Percentiles rank a stretch among this genome's conserved stretches.
Conservation (phyloP, 345 rosid species). For the Hibiscus trionum region DNA sequence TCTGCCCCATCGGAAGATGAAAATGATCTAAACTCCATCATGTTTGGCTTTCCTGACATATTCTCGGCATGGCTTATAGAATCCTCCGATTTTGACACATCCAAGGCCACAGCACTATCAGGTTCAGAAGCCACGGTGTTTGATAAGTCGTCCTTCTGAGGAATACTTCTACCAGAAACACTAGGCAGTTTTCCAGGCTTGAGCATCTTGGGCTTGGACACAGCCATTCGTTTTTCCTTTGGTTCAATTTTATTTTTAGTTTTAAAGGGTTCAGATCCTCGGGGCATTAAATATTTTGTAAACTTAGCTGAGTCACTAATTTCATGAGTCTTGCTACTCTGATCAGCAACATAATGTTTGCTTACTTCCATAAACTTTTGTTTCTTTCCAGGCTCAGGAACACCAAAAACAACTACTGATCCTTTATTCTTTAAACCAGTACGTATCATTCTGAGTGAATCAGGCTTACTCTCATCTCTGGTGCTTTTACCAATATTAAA, state of each 20-base stretch:
- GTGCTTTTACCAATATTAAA: slow-evolving; percentile 68
- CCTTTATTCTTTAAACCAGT: slow-evolving; percentile 84
- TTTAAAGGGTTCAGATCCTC: slow-evolving; percentile 50
- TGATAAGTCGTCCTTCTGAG: slow-evolving; percentile 35
- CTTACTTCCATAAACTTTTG: slow-evolving; percentile 98
- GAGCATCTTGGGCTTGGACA: slow-evolving; percentile 48
- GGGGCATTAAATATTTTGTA: slow-evolving; percentile 60
- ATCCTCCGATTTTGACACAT: slow-evolving; percentile 33
- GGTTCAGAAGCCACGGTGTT: slow-evolving; percentile 28
- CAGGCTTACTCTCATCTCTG: slow-evolving; percentile 41
- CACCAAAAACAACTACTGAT: slow-evolving; percentile 69
- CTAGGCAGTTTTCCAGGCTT: slow-evolving; percentile 50
- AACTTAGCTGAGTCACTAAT: slow-evolving; percentile 54
- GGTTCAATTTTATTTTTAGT: slow-evolving; percentile 50
- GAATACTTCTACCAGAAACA: slow-evolving; percentile 36
- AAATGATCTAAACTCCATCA: slow-evolving; percentile 27
- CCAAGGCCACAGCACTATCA: slow-evolving; percentile 26
- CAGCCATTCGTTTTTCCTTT: slow-evolving; percentile 24
- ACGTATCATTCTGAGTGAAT: slow-evolving; percentile 47
- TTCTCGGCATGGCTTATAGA: slow-evolving; percentile 30
- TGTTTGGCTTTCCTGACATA: slow-evolving; percentile 32
- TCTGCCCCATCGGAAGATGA: slow-evolving; percentile 37
- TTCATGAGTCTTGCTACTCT: slow-evolving; percentile 34
- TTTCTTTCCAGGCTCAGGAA: slow-evolving; percentile 96
- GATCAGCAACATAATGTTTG: slow-evolving; percentile 70